Evolutionary conservation across 2,329 filamentous ascomycete genomes (phyloP).

Genomic region (Chaetomiaceae sp.): DNA sequence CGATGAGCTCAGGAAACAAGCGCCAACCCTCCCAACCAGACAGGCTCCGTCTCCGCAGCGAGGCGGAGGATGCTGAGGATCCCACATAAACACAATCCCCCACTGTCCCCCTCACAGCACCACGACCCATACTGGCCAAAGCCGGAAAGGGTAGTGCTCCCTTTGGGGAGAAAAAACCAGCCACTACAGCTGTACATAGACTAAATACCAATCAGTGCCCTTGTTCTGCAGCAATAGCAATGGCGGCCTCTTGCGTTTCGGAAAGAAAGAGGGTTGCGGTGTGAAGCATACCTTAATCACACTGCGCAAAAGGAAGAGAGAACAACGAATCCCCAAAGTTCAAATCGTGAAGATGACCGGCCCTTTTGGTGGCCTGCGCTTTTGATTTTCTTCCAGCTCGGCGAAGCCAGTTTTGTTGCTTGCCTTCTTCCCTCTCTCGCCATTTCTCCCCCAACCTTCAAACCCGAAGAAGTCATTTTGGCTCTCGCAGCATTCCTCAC

Average conservation of each 20-base stretch:
- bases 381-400: no score
- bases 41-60: neutral
- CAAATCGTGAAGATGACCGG: no score
- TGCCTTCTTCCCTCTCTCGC: no score
- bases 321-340: no score
- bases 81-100: constrained; percentile 1
- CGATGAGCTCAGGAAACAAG: constrained; percentile 21
- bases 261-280: neutral
- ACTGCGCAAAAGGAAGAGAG: no score
- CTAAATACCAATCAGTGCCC: constrained; percentile 12
- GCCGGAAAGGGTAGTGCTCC: constrained; percentile 1
- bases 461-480: no score
- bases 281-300: no score
- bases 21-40: constrained; percentile 5
- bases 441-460: no score
- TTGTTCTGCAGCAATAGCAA: neutral
- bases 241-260: neutral
- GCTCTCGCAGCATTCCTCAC: no score
- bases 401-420: no score
- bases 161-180: constrained; percentile 8
- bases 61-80: constrained; percentile 6
- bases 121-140: neutral
- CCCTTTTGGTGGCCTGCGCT: no score
- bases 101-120: neutral
- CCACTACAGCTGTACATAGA: constrained; percentile 21